Conservation (phyloP, 441 rosid genomes). For the Populus hybrid region DNA sequence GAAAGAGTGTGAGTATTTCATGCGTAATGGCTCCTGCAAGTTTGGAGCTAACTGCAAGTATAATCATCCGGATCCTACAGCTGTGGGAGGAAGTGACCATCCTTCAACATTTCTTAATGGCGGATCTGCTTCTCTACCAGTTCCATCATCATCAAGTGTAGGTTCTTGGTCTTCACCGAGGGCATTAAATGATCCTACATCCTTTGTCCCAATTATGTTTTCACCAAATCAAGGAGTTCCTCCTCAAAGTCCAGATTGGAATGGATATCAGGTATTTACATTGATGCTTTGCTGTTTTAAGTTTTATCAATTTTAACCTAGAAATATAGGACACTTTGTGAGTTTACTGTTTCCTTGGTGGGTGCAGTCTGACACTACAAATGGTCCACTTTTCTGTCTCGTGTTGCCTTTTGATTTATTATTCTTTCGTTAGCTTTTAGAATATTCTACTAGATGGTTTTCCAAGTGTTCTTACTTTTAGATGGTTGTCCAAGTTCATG, state of each 20-base stretch:
- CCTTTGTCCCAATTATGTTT: slow-evolving; percentile 59
- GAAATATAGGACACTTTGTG: background rate
- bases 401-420: background rate
- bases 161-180: slow-evolving; percentile 70
- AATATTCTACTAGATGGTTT: background rate
- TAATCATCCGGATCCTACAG: slow-evolving; percentile 92
- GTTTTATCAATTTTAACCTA: background rate
- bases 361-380: slow-evolving; percentile 1
- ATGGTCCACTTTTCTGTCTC: background rate
- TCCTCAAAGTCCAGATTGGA: slow-evolving; percentile 67
- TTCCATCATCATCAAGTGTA: slow-evolving; percentile 45
- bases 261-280: slow-evolving; percentile 67
- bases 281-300: slow-evolving; percentile 3
- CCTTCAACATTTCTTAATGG: slow-evolving; percentile 49
- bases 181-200: slow-evolving; percentile 43
- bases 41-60: slow-evolving; percentile 79
- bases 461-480: background rate
- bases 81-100: slow-evolving; percentile 47
- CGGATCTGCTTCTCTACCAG: slow-evolving; percentile 48
- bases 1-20: slow-evolving; percentile 82
- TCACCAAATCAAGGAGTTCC: slow-evolving; percentile 57
- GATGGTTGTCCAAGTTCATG: background rate
- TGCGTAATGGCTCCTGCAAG: slow-evolving; percentile 96
- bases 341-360: background rate
- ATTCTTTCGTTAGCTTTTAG: background rate